Percentiles rank a stretch among this genome's conserved stretches.
phyloP scores from a whole-genome alignment of 495 filamentous ascomycete genomes.

The Polyplosphaeria fusca region DNA sequence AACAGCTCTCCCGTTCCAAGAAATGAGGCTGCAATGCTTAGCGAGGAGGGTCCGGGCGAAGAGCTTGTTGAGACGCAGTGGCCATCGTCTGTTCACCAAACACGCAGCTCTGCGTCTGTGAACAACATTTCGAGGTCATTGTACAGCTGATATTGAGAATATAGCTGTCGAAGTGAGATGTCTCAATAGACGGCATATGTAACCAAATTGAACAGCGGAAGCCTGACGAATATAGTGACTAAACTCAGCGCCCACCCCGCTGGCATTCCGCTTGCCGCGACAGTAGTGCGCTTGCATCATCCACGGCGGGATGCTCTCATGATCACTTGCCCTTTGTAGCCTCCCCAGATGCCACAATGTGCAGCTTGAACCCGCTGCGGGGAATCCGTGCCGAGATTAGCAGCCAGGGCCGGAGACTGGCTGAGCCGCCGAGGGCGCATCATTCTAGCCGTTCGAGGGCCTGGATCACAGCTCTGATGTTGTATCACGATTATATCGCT shows the following conservation, averaged over 20 bases:
- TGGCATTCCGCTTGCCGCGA: neutral
- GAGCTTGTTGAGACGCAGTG: slow-evolving; percentile 7
- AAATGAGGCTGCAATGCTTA: slow-evolving; percentile 1
- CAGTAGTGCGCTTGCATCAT: slow-evolving; percentile 22
- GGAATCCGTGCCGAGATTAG: too few species aligned
- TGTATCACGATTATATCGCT: too few species aligned
- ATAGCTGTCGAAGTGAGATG: neutral
- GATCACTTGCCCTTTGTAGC: slow-evolving; percentile 9
- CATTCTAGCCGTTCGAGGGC: too few species aligned
- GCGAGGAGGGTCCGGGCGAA: neutral
- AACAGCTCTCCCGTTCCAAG: neutral
- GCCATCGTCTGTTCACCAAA: neutral
- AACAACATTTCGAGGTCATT: neutral
- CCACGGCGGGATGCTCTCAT: slow-evolving; percentile 14
- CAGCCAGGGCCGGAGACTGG: too few species aligned
- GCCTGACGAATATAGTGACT: neutral
- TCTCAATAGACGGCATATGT: neutral
- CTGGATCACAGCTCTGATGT: too few species aligned
- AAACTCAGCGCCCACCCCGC: neutral
- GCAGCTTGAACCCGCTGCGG: too few species aligned
- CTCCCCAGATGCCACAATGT: too few species aligned
- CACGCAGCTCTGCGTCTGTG: neutral
- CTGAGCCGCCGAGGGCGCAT: too few species aligned
- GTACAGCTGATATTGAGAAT: neutral
- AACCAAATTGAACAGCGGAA: neutral